These are phyloP conservation scores for Ramaria sp. DNA, from an alignment of 768 basidiomycete genomes.

Conservation along the genomic window DNA sequence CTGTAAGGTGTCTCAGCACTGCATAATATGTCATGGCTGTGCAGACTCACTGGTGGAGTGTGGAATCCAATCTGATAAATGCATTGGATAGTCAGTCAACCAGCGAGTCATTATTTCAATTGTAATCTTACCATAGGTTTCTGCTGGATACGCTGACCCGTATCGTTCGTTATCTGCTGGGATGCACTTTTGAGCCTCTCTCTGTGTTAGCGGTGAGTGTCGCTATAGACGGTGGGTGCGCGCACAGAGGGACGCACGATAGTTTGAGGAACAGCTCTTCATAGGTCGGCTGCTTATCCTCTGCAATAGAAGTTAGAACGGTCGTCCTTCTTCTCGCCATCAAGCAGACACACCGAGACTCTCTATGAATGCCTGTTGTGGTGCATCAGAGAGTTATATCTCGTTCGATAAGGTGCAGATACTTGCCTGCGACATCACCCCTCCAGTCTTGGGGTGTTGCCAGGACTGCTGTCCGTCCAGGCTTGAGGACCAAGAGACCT, in stretches of 20 bases:
- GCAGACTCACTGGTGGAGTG: not conserved
- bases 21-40: not conserved
- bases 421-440: not conserved
- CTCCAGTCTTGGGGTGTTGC: not conserved
- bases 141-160: not conserved
- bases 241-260: not conserved
- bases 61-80: not conserved
- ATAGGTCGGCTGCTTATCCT: not conserved
- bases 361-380: not conserved
- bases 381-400: not conserved
- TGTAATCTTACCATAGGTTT: not conserved
- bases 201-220: not conserved
- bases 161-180: not conserved
- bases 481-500: not conserved
- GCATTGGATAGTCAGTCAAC: not conserved
- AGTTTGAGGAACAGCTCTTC: not conserved
- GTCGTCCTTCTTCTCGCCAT: not conserved
- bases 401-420: not conserved
- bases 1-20: not conserved
- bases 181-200: not conserved
- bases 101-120: no score
- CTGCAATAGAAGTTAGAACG: not conserved
- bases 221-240: not conserved
- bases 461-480: not conserved
- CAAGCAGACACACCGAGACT: not conserved